Evolutionary conservation across 139 green algal species (phyloP).

Genomic region (Chlorella sp.): DNA sequence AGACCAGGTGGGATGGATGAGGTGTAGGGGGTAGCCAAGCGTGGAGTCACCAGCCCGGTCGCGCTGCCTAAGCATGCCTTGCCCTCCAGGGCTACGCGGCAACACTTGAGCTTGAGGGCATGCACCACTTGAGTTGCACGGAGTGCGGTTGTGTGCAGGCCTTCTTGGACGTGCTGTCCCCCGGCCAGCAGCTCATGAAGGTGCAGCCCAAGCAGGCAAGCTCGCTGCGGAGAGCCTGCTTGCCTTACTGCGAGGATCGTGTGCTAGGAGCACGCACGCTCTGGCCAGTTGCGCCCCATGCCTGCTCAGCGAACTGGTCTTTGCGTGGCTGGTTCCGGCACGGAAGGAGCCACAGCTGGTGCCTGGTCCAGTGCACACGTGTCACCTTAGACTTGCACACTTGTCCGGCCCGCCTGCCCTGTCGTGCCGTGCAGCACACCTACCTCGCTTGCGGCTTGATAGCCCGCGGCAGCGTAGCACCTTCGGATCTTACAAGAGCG

Average conservation of each 20-base stretch:
- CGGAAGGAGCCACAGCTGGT: neutral
- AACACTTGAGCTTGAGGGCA: neutral
- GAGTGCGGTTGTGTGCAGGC: conserved; percentile 42
- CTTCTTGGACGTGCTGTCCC: conserved; percentile 72
- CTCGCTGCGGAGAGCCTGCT: too few relatives aligned
- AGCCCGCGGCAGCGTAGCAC: conserved; percentile 59
- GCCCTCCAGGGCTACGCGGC: neutral
- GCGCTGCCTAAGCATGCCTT: neutral
- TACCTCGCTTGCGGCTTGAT: conserved; percentile 80
- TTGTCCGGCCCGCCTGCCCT: neutral
- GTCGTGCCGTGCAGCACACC: conserved; percentile 43
- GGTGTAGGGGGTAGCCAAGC: too few relatives aligned
- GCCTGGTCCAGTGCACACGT: neutral
- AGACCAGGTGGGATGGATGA: conserved; percentile 59
- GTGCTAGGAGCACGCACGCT: neutral
- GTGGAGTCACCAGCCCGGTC: too few relatives aligned
- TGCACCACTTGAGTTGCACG: neutral
- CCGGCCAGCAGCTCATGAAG: conserved; percentile 70
- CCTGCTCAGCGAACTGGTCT: too few relatives aligned
- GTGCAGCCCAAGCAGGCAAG: conserved; percentile 50
- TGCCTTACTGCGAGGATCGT: too few relatives aligned
- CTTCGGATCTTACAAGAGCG: conserved; percentile 76
- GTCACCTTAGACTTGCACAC: neutral
- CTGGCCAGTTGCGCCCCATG: too few relatives aligned
- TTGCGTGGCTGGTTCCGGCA: too few relatives aligned